Evolutionary conservation across 2,329 filamentous ascomycete genomes (phyloP), one percentile per base, ranked within the genome.

Genomic region (Leptographium wingfieldii): DNA sequence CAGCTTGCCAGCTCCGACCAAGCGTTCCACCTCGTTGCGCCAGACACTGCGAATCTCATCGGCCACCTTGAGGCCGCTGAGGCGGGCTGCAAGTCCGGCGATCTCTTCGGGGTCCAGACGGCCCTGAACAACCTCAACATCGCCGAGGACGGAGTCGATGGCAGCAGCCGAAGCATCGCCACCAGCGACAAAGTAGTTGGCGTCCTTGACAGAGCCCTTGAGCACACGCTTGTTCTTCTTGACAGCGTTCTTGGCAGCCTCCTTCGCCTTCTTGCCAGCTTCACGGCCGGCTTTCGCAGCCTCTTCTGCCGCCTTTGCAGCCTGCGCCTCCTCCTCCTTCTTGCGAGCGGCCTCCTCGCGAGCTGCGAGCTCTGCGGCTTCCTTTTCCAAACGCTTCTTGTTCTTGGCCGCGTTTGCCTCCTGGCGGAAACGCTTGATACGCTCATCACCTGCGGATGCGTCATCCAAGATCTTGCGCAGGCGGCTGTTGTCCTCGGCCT

Each of bases 181-280:
- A 53, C 81, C 77, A 25, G 77, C 77, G 72, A 96, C 77, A 73
- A 99, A 96, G 84, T 99, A 99, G 81, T 96, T 96, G 69, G 89
- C 92, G 67, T 99, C 94, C 82, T 99, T 99, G 75, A 92, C 88
- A 65, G 89, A 91, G 63, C 84, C 86, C 74, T 95, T 91, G 68
- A 99, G 85, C 55, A 97, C 88, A 80, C 94, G 90, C 84, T 96
- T 96, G 84, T 99, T 99, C 88, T 99, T 99, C 88, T 99, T 99
- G 69, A 94, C 88, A 16, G 94, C 94, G 70, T 91, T 96, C 85
- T 99, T 99, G 61, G 94, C 94, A 2, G 92, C 92, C 76, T 99
- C 94, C 80, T 97, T 99, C 63, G 88, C 87, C 83, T 99, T 99
- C 84, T 97, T 99, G 69, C 78, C 78, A 64, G 87, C 82, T 67